Base-by-base conservation (phyloP, 2,329 filamentous ascomycete species). In the Pseudocercospora macadamiae region DNA sequence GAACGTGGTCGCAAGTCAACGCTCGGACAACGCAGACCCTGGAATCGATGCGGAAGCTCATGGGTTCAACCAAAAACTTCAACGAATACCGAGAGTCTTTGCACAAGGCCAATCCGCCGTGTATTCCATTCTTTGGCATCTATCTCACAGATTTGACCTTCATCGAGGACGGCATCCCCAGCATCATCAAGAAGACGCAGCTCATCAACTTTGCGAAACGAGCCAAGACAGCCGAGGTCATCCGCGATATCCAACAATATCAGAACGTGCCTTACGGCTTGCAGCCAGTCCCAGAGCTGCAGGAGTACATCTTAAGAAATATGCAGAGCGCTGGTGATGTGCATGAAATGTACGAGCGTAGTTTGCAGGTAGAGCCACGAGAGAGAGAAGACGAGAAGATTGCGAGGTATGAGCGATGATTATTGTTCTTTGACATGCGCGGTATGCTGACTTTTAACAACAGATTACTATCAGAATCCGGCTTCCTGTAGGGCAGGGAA, bases 331-430 rank as follows among this genome's bases (percentile, higher is more conserved):
- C 95, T 3, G 90, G 92, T 53, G 93, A 97, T 74, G 95, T 99
- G 64, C 93, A 97, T 75, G 93, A 97, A 81, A 97, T 97, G 95
- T 99, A 97, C 80, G 93, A 97, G 76, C 93, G 93, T 82, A 96
- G 92, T 78, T 81, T 99, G 78, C 84, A 88, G 71, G 88, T 99
- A 61, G 95, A 99, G 75, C 95, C 95, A 63, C 86, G 95, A 70
- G 95, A 99, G 80, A 86, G 95, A 70, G 95, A 99, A 80, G 95
- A 99, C 73, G 95, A 99, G 80, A 97, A 97, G 83, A 97, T 99
- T 82, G 93, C 96, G 74, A 96, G 95, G 93, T 96, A 87, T 72
- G 76, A 71, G 72, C n/a, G 23, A 32, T 9, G 7, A 4, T 30
- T 18, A 25, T 32, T 4, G 14, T 49, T n/a, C n/a, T n/a, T n/a